Base-by-base conservation (phyloP, 2,329 filamentous ascomycete species). In the Cercospora zeae-maydis region DNA sequence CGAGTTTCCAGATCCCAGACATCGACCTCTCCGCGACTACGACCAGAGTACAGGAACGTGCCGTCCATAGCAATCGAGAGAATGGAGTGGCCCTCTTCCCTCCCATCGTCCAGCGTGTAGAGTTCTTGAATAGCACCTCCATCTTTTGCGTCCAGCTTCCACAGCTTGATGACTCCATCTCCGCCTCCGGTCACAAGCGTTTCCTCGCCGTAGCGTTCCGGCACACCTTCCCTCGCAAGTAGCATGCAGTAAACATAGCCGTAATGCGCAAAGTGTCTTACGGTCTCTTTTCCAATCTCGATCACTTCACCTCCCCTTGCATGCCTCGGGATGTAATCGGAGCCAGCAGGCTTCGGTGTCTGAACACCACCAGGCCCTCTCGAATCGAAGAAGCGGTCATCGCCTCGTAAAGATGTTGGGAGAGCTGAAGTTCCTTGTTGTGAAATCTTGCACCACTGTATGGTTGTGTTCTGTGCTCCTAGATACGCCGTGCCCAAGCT, bases 231-330 rank as follows among this genome's bases (percentile, higher is more conserved):
- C 64, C 85, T 87, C 0, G 91, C 88, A 63, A 99, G 82, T 4
- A 96, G 82, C 93, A 98, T 98, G 76, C 92, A 96, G 76, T 97
- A 97, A 0, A 99, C 88, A 74, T 97, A 98, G 49, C 96, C 95
- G 75, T 88, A 93, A 75, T 99, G 95, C 1, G 95, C 92, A 78
- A 96, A 99, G 71, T 95, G 90, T 62, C 84, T 85, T 62, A 96
- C 90, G 61, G 93, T 88, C 21, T 90, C 85, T 55, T 87, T 86
- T 71, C 91, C 89, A 63, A 97, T 92, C 74, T 96, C 92, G 5
- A 98, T 79, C 1, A 89, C 83, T 34, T 87, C 83, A 1, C 87
- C 87, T 47, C 86, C 86, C 42, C 80, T 78, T 2, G 80, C 81
- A 66, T 83, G 78, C 21, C 76, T 75, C 31, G 78, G 80, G 30